Evolutionary conservation across 176 grass and related monocot genomes (phyloP).

Genomic region (Lolium multiflorum): DNA sequence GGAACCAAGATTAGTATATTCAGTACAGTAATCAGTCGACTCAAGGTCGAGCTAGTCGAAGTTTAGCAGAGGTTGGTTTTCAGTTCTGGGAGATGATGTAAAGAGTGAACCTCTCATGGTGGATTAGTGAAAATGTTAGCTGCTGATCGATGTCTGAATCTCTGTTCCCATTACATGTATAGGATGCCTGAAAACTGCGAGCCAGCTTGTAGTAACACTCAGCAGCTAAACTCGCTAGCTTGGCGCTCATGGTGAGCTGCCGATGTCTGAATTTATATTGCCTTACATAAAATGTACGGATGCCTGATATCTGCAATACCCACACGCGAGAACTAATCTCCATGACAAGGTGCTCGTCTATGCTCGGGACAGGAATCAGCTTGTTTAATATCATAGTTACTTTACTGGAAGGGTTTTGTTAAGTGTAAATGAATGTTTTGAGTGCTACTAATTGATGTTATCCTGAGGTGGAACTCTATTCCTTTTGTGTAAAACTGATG

Average conservation of each 20-base stretch:
- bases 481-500: not conserved
- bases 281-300: not conserved
- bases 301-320: conserved; percentile 5
- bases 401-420: not conserved
- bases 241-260: not conserved
- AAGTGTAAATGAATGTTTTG: not conserved
- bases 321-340: not conserved
- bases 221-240: not conserved
- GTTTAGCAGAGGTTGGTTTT: not conserved
- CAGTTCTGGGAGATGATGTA: not conserved
- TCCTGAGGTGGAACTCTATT: not conserved
- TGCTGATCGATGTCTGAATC: not conserved
- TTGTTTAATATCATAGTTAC: not conserved
- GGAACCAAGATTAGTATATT: not conserved
- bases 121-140: not conserved
- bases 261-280: not conserved
- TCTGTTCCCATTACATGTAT: not conserved
- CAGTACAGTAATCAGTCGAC: not conserved
- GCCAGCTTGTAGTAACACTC: not conserved
- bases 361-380: not conserved
- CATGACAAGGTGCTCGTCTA: not conserved
- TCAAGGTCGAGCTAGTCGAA: not conserved
- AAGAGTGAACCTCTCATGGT: not conserved
- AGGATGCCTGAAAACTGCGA: not conserved
- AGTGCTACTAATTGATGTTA: not conserved